Evolutionary conservation across 1,284 basidiomycete species (phyloP), one percentile per base, ranked within the genome.

Genomic region (Mycosarcoma maydis): DNA sequence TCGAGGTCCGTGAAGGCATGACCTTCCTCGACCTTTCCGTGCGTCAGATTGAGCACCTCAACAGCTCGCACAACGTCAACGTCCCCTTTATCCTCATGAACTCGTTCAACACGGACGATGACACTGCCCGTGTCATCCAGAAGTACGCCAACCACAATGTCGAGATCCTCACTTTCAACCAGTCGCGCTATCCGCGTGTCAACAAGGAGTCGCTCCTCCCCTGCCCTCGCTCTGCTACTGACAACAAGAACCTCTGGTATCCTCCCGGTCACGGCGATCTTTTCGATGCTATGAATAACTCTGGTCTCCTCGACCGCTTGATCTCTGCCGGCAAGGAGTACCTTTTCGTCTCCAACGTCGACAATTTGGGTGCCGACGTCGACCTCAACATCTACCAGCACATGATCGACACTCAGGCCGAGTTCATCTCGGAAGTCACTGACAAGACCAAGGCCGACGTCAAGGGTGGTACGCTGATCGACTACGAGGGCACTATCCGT

Each of bases 401-500:
- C 72, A 82, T 82, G 81, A 78, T 82, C 43, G 81, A 82, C 61
- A 74, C 78, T 16, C 78, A 81, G 65, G 77, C 81, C 56, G 81
- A 82, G 60, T 82, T 81, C 62, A 82, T 82, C 56, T 81, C 80
- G 10, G 81, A 82, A 61, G 94, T 99, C 71, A 98, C 96, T 5
- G 94, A 99, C 87, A 98, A 98, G 89, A 98, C 96, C 82, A 98
- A 98, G 87, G 96, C 96, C 59, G 95, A 99, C 83, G 90, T 99
- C 85, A 98, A 99, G 88, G 96, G 96, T 87, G 96, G 96, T 85
- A 98, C 96, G 5, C 50, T 81, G 40, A 94, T 97, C 81, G 92
- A 97, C 83, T 97, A 97, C 83, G 92, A 98, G 44, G 96, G 95
- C 58, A 89, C 88, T 37, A 88, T 98, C 64, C 90, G 95, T 73